Evolutionary conservation across 2,329 filamentous ascomycete species (phyloP).

Genomic region (Tetracladium maxilliforme): DNA sequence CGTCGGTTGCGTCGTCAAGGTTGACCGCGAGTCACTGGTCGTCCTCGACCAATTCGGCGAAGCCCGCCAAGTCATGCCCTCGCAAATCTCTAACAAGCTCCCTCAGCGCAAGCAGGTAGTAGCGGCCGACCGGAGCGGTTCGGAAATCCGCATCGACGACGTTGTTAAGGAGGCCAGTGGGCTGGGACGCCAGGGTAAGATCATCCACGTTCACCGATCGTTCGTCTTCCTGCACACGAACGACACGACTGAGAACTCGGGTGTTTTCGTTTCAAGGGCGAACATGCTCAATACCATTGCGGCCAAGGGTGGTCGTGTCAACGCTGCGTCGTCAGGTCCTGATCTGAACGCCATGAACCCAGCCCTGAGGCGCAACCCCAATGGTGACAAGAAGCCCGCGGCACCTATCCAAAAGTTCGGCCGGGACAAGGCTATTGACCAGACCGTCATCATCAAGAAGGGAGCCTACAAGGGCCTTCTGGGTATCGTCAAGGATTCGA

Average conservation of each 20-base stretch:
- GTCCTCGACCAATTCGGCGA: slow-evolving; percentile 86
- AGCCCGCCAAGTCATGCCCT: slow-evolving; percentile 68
- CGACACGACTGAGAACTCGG: slow-evolving; percentile 69
- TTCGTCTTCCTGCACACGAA: slow-evolving; percentile 83
- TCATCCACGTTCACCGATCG: slow-evolving; percentile 88
- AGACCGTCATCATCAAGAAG: slow-evolving; percentile 78
- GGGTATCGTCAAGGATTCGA: slow-evolving; percentile 91
- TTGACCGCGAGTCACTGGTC: slow-evolving; percentile 82
- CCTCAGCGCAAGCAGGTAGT: slow-evolving; percentile 72
- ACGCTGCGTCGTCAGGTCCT: slow-evolving; percentile 42
- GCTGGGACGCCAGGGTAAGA: slow-evolving; percentile 73
- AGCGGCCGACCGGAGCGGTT: slow-evolving; percentile 82
- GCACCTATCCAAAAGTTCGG: slow-evolving; percentile 62
- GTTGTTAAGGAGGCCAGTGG: slow-evolving; percentile 83
- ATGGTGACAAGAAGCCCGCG: slow-evolving; percentile 34
- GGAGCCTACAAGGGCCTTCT: slow-evolving; percentile 86
- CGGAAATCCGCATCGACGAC: slow-evolving; percentile 83
- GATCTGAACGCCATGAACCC: slow-evolving; percentile 90
- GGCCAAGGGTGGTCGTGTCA: slow-evolving; percentile 80
- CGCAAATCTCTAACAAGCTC: slow-evolving; percentile 82
- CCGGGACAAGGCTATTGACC: slow-evolving; percentile 73
- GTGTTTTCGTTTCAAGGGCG: slow-evolving; percentile 78
- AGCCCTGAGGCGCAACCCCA: slow-evolving; percentile 58
- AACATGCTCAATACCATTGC: slow-evolving; percentile 80
- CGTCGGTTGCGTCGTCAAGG: slow-evolving; percentile 85